phyloP scores from a whole-genome alignment of 768 basidiomycete genomes.

The Kwoniella dendrophila region DNA sequence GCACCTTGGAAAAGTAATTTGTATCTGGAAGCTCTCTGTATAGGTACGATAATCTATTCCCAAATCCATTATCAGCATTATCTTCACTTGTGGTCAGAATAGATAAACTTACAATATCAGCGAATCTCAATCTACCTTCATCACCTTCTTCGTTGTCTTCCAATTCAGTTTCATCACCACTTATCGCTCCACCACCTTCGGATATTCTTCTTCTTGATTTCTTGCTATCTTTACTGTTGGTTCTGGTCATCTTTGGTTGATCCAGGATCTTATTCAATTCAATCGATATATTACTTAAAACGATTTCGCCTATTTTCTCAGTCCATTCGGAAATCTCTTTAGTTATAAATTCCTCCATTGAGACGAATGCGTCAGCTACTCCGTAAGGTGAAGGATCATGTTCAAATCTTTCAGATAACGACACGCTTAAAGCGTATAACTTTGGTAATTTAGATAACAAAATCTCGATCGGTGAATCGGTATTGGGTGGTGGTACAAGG shows the following conservation, averaged over 20 bases:
- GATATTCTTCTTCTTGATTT: conserved; percentile 4
- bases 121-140: conserved; percentile 27
- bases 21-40: conserved; percentile 40
- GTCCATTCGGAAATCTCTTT: conserved; percentile 38
- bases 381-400: conserved; percentile 43
- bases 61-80: too few species aligned
- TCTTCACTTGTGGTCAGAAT: not conserved
- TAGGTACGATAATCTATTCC: conserved; percentile 42
- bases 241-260: not conserved
- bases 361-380: conserved; percentile 36
- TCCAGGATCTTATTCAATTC: conserved; percentile 12
- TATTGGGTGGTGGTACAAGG: not conserved
- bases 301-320: conserved; percentile 32
- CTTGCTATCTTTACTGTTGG: too few species aligned
- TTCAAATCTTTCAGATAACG: conserved; percentile 41
- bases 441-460: conserved; percentile 31
- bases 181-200: conserved; percentile 11
- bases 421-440: conserved; percentile 32
- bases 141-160: not conserved
- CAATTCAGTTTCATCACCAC: not conserved
- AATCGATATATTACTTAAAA: conserved; percentile 29
- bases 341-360: conserved; percentile 33
- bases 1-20: conserved; percentile 39
- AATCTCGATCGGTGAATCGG: conserved; percentile 14
- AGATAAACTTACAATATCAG: conserved; percentile 32